Conservation (phyloP, 352 stramenopile genomes). For the Phytophthora parvispora region DNA sequence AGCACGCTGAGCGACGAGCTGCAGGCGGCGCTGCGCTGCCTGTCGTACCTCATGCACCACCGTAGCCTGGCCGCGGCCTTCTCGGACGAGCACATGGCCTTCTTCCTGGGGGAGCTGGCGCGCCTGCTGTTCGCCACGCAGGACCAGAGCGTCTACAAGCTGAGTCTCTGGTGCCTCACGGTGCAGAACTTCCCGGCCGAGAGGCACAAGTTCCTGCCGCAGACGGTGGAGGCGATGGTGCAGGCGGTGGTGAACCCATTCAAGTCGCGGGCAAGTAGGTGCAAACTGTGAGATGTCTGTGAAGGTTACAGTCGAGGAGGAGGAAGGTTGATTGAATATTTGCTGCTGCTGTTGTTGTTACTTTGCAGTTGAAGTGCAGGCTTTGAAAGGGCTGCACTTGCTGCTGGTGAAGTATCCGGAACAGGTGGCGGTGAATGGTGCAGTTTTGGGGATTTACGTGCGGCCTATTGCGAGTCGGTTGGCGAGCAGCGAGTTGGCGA, state of each 20-base stretch:
- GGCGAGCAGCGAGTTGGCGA: slow-evolving; percentile 55
- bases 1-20: slow-evolving; percentile 23
- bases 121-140: slow-evolving; percentile 61
- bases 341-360: slow-evolving; percentile 4
- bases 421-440: slow-evolving; percentile 32
- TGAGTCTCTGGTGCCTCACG: slow-evolving; percentile 73
- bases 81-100: slow-evolving; percentile 43
- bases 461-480: slow-evolving; percentile 65
- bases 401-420: slow-evolving; percentile 63
- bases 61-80: slow-evolving; percentile 47
- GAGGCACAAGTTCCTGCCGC: slow-evolving; percentile 56
- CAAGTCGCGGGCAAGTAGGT: slow-evolving; percentile 72
- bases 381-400: slow-evolving; percentile 66
- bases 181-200: slow-evolving; percentile 66
- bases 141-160: slow-evolving; percentile 71
- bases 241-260: slow-evolving; percentile 82
- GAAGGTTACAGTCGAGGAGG: no score
- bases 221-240: slow-evolving; percentile 69
- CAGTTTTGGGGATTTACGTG: slow-evolving; percentile 57
- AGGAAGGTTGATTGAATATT: background rate
- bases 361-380: slow-evolving; percentile 65
- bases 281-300: background rate
- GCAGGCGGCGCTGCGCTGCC: slow-evolving; percentile 52
- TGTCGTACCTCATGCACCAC: slow-evolving; percentile 82
- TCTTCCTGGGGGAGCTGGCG: slow-evolving; percentile 61